A percentile compares a stretch with the other conserved stretches of the same genome.
phyloP scores from a whole-genome alignment of 345 rosid species.

The Rhodomyrtus tomentosa region DNA sequence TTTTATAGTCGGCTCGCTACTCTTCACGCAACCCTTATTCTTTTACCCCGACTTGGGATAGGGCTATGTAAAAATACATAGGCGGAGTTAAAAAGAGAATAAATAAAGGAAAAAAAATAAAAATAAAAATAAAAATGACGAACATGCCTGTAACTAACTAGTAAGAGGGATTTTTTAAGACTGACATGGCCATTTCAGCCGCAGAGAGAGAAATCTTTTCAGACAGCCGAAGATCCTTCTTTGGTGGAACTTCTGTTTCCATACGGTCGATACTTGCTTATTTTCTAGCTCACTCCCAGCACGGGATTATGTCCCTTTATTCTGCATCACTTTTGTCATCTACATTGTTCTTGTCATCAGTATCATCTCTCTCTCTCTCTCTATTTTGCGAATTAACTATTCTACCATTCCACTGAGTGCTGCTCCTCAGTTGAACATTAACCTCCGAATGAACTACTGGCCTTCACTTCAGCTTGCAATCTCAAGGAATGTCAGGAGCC shows the following conservation, averaged over 20 bases:
- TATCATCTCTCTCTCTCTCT: neutral
- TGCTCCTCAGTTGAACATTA: slow-evolving; percentile 87
- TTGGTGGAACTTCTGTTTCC: slow-evolving; percentile 79
- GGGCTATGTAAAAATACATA: too few relatives aligned
- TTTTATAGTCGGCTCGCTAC: too few relatives aligned
- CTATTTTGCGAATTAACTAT: neutral
- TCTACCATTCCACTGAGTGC: slow-evolving; percentile 29
- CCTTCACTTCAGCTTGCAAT: slow-evolving; percentile 77
- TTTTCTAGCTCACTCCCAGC: slow-evolving; percentile 74
- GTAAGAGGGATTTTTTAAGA: too few relatives aligned
- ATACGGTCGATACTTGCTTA: slow-evolving; percentile 84
- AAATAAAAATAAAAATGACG: too few relatives aligned
- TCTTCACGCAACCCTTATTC: too few relatives aligned
- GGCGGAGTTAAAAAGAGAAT: too few relatives aligned
- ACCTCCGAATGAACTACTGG: slow-evolving; percentile 98
- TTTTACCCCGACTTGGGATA: too few relatives aligned
- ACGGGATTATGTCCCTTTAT: slow-evolving; percentile 62
- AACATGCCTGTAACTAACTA: too few relatives aligned
- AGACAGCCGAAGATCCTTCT: slow-evolving; percentile 67
- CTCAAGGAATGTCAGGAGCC: slow-evolving; percentile 83
- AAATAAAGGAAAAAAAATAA: too few relatives aligned
- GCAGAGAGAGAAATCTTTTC: slow-evolving; percentile 66
- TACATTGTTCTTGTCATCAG: neutral
- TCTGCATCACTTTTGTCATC: neutral
- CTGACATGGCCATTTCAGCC: too few relatives aligned